Percentiles rank a stretch among this genome's conserved stretches.
These are phyloP conservation scores for Chaetomiaceae sp. DNA, from an alignment of 2,329 filamentous ascomycete genomes.

Conservation along the genomic window DNA sequence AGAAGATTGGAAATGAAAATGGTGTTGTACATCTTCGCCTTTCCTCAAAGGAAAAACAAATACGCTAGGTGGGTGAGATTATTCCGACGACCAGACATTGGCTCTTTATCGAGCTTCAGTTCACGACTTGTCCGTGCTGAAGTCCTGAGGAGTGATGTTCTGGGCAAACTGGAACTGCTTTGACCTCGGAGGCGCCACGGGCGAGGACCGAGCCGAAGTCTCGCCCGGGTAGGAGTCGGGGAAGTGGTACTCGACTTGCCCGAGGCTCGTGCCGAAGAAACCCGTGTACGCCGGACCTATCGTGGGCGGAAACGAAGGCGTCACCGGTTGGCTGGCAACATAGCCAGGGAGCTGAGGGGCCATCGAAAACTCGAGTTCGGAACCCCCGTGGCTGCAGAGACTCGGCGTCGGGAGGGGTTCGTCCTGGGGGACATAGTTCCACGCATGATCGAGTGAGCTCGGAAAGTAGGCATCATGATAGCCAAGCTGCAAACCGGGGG, in stretches of 20 bases:
- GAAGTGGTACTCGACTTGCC: conserved; percentile 48
- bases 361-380: conserved; percentile 42
- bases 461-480: conserved; percentile 38
- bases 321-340: conserved; percentile 45
- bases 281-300: conserved; percentile 39
- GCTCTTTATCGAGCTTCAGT: too few species aligned
- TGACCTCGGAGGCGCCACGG: conserved; percentile 32
- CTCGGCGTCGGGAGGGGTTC: conserved; percentile 47
- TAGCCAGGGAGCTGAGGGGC: conserved; percentile 41
- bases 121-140: conserved; percentile 26
- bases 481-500: conserved; percentile 43
- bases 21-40: conserved; percentile 16
- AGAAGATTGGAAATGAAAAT: not conserved
- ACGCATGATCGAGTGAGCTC: conserved; percentile 29
- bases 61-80: not conserved
- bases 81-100: too few species aligned
- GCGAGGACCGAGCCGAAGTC: conserved; percentile 35
- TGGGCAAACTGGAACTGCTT: conserved; percentile 44
- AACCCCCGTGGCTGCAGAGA: conserved; percentile 38
- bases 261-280: conserved; percentile 28
- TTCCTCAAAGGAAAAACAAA: not conserved
- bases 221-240: conserved; percentile 38
- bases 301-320: conserved; percentile 42
- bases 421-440: conserved; percentile 38
- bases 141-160: conserved; percentile 43